Evolutionary conservation across 306 rosid species (phyloP).

Genomic region (Trifolium pratense): DNA sequence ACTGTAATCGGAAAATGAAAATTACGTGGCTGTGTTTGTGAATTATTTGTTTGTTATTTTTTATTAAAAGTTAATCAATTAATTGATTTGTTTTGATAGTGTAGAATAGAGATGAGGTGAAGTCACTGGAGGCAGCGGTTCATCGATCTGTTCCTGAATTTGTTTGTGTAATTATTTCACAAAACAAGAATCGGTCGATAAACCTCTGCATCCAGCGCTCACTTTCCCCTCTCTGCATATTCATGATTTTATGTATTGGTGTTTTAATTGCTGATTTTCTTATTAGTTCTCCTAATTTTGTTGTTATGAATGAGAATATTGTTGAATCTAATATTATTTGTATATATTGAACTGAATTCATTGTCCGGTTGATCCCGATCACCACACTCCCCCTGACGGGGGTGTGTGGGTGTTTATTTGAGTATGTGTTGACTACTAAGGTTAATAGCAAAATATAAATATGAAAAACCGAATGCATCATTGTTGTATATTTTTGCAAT

Average conservation of each 20-base stretch:
- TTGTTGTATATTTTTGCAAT: background rate
- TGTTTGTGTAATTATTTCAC: constrained; percentile 57
- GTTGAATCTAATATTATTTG: background rate
- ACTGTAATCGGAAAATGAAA: too few relatives aligned
- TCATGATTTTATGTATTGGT: too few relatives aligned
- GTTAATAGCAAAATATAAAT: too few relatives aligned
- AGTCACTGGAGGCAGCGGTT: constrained; percentile 99
- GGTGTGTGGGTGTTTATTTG: too few relatives aligned
- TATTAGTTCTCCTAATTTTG: constrained; percentile 6
- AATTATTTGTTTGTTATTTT: background rate
- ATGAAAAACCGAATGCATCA: background rate
- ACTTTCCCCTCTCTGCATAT: constrained; percentile 46
- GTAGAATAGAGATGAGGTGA: constrained; percentile 44
- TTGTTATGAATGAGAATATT: background rate
- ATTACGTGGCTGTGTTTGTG: too few relatives aligned
- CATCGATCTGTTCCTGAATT: constrained; percentile 97
- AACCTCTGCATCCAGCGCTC: constrained; percentile 99
- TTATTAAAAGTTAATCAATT: background rate
- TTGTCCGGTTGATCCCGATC: too few relatives aligned
- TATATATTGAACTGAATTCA: too few relatives aligned
- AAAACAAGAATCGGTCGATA: constrained; percentile 98
- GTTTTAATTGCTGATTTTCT: background rate
- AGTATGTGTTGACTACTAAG: too few relatives aligned
- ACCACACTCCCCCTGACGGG: too few relatives aligned
- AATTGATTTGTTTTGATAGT: background rate